These are phyloP conservation scores for Gardenia jasminoides DNA, from an alignment of 257 asterid genomes.

Conservation along the genomic window DNA sequence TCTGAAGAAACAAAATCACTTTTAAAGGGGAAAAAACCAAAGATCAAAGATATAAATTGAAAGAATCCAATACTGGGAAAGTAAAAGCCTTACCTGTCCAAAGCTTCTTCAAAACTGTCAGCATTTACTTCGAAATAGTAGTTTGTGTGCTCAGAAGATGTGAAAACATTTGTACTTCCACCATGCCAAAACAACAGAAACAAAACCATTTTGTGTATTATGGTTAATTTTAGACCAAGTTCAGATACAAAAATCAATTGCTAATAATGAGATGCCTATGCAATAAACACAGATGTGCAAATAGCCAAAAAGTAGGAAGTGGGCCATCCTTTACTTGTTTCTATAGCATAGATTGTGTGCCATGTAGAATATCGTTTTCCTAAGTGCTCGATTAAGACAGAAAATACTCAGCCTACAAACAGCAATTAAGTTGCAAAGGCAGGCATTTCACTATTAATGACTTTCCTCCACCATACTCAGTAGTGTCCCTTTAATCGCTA, in stretches of 20 bases:
- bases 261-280: no score
- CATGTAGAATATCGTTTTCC: no score
- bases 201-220: neutral
- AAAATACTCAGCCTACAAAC: neutral
- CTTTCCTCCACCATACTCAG: no score
- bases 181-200: conserved; percentile 59
- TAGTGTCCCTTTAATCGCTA: no score
- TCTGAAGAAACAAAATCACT: conserved; percentile 39
- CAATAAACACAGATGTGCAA: no score
- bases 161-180: conserved; percentile 96
- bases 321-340: no score
- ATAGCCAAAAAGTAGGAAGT: no score
- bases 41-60: neutral
- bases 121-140: conserved; percentile 85
- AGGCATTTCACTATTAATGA: no score
- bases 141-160: conserved; percentile 81
- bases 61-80: neutral
- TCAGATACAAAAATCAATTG: no score
- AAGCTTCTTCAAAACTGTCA: conserved; percentile 82
- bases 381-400: neutral
- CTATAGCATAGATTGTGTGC: no score
- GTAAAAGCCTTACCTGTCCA: conserved; percentile 70
- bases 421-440: neutral
- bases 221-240: neutral
- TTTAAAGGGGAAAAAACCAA: neutral